phyloP scores from a whole-genome alignment of 139 green algal genomes.

The Asterochloris sp. region DNA sequence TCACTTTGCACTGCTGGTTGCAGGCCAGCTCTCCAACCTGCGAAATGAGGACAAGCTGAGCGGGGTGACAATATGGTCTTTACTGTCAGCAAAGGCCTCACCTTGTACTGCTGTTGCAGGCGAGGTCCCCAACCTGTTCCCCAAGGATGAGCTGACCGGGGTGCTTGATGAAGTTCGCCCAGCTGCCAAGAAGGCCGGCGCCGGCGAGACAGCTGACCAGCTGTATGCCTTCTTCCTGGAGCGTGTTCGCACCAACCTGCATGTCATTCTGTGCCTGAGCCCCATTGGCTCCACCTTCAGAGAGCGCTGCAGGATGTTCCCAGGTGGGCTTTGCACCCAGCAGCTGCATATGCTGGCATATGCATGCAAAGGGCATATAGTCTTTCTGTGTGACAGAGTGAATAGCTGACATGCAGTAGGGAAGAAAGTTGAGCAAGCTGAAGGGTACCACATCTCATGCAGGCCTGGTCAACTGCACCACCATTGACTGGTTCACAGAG shows the following conservation, averaged over 20 bases:
- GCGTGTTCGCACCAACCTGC: conserved; percentile 47
- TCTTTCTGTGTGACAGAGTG: no score
- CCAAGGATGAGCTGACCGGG: conserved; percentile 71
- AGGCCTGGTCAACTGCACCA: conserved; percentile 82
- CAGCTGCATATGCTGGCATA: neutral
- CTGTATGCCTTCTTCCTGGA: conserved; percentile 77
- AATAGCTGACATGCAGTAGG: no score
- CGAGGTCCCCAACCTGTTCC: conserved; percentile 68
- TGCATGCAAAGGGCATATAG: conserved; percentile 19
- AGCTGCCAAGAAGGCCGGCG: conserved; percentile 51
- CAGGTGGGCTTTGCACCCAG: neutral
- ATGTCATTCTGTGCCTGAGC: conserved; percentile 66
- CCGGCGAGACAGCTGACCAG: conserved; percentile 56
- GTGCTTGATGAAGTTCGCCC: conserved; percentile 71
- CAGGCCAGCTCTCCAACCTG: conserved; percentile 57
- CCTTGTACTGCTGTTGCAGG: neutral
- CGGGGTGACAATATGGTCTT: no score
- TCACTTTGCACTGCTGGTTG: neutral
- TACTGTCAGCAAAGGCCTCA: no score
- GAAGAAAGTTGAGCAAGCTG: neutral
- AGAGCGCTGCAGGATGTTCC: conserved; percentile 43
- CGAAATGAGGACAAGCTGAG: conserved; percentile 76
- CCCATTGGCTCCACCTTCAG: conserved; percentile 76
- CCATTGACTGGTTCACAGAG: conserved; percentile 87
- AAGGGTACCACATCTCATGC: conserved; percentile 30